Base-by-base conservation (phyloP, 2,329 filamentous ascomycete genomes). In the Pestalotiopsis sp. region DNA sequence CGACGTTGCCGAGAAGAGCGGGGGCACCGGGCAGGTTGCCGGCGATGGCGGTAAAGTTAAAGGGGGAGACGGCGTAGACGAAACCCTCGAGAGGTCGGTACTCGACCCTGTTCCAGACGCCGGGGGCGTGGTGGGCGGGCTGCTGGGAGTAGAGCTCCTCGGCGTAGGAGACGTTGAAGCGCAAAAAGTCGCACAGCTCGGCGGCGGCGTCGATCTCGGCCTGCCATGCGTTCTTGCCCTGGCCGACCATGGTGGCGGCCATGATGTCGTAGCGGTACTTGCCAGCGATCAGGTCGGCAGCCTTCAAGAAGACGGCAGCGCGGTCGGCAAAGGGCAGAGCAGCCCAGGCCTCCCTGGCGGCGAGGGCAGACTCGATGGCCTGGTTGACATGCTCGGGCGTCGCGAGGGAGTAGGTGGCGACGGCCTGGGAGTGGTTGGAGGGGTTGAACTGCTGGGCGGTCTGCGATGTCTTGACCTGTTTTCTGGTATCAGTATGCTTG, bases 201-300 rank as follows among this genome's bases (percentile, higher is more conserved):
- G 95, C 95, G 20, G 95, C 95, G 52, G 95, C 88, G 81, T 98
- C 95, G 72, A 98, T 98, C 86, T 99, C 95, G n/a, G 96, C 95
- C 82, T 99, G 95, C 94, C 94, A 98, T 62, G 93, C 94, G 80
- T 98, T 98, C 89, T 98, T 98, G 76, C 96, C 95, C 83, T 99
- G 95, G 70, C 95, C 96, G 39, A 97, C 86, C 90, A 98, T 97
- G 14, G 96, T 98, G 59, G 94, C 90, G 7, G 96, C 95, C 93
- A 98, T 97, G 75, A 99, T 89, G 68, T 98, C 94, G 82, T 97
- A 98, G 78, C 96, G 90, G 83, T 99, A 98, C 84, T 98, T 98
- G 72, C 89, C 92, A 67, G 92, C 86, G 74, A 99, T 90, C 71
- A 99, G 86, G 79, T 98, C 95, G 41, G 95, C 95, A 3, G 96